These are phyloP conservation scores for Hyphodiscus sp. DNA, from an alignment of 2,329 filamentous ascomycete species.

Conservation along the genomic window DNA sequence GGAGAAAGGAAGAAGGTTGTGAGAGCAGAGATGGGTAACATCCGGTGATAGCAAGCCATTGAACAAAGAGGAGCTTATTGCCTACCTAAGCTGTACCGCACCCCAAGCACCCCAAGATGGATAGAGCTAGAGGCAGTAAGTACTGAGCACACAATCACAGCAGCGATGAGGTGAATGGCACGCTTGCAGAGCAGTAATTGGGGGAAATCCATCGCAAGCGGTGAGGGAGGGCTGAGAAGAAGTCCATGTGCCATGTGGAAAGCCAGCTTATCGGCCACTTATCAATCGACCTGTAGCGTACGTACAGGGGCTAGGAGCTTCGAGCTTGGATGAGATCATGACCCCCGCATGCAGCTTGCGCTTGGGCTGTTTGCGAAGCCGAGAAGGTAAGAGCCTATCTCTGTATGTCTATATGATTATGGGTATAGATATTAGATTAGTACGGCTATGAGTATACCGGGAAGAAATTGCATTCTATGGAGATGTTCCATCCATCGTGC, in stretches of 20 bases:
- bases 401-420: neutral
- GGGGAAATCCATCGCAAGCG: neutral
- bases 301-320: neutral
- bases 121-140: neutral
- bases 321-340: slow-evolving; percentile 3
- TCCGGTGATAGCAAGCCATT: neutral
- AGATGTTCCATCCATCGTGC: too few relatives aligned
- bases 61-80: neutral
- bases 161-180: neutral
- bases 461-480: too few relatives aligned
- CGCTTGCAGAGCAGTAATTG: neutral
- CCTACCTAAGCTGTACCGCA: neutral
- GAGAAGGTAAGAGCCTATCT: neutral
- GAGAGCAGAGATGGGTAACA: neutral
- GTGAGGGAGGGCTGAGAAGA: neutral
- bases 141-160: slow-evolving; percentile 6
- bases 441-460: too few relatives aligned
- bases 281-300: too few relatives aligned
- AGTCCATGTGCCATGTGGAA: neutral
- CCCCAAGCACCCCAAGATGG: neutral
- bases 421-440: too few relatives aligned
- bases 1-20: neutral
- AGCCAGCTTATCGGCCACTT: neutral
- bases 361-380: neutral
- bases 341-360: neutral